Conservation (phyloP, 208 protist genomes). For the Leishmania tarentolae region DNA sequence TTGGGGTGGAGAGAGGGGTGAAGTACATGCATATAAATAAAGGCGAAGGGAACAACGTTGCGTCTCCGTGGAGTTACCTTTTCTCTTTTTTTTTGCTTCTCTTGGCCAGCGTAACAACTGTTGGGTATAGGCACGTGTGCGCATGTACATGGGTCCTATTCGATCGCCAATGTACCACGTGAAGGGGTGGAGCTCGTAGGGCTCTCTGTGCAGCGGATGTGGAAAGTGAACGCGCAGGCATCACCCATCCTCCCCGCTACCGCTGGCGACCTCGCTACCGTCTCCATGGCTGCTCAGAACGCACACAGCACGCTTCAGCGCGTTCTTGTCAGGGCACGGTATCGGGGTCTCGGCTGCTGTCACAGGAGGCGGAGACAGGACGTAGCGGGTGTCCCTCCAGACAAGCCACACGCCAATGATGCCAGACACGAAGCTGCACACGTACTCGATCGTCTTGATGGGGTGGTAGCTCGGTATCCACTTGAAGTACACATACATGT, state of each 20-base stretch:
- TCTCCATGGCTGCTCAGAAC: constrained; percentile 24
- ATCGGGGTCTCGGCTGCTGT: neutral
- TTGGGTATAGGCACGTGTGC: neutral
- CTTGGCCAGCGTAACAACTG: neutral
- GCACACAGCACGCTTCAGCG: constrained; percentile 21
- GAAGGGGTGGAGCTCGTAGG: neutral
- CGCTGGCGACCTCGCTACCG: constrained; percentile 14
- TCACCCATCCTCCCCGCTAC: constrained; percentile 24
- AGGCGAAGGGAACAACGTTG: neutral
- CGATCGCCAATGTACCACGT: neutral
- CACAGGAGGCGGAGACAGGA: constrained; percentile 8
- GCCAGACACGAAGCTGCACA: constrained; percentile 63
- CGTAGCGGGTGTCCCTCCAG: constrained; percentile 72
- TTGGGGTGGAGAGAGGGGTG: too few relatives aligned
- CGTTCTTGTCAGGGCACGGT: constrained; percentile 10
- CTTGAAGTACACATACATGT: constrained; percentile 93
- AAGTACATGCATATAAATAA: constrained; percentile 1
- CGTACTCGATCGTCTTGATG: constrained; percentile 69
- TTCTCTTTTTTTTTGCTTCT: neutral
- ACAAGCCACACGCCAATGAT: constrained; percentile 76
- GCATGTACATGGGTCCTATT: neutral
- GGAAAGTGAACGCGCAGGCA: neutral
- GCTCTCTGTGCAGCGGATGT: neutral
- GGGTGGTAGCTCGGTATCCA: constrained; percentile 86
- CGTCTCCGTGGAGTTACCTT: neutral